Base-by-base conservation (phyloP, 2,329 filamentous ascomycete genomes). In the Gaeumannomyces tritici region DNA sequence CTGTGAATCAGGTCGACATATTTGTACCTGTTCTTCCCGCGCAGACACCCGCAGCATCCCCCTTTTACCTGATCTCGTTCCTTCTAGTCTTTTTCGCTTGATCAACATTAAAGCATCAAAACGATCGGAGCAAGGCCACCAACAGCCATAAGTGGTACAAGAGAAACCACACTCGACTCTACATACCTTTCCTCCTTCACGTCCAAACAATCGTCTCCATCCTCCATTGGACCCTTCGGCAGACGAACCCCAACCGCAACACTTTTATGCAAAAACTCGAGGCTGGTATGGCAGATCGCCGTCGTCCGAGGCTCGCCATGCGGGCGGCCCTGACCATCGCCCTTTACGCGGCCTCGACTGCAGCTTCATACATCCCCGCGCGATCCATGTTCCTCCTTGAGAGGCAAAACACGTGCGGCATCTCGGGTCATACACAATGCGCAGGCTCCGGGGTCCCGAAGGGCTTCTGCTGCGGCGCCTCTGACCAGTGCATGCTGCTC, bases 381-480 rank as follows among this genome's bases (percentile, higher is more conserved):
- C 24, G 57, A 27, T 57, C 71, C 28, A 69, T 69, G 63, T 66
- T 69, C 55, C 62, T 83, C 59, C 77, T 82, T 66, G 68, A 71
- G 63, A 76, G 80, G 62, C 72, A 74, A 57, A 74, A 75, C 55
- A 79, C 77, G 51, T 89, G 87, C 73, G 74, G 80, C 60, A 12
- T 56, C 2, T 28, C 80, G 47, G 69, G 77, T 60, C 80, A 84
- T 62, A 72, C 74, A 24, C 77, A 79, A 66, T 91, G 88, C 70
- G 73, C 80, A 28, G 70, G 73, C 62, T 64, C 74, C 31, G 77
- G 75, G 33, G 78, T 90, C 27, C 87, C 88, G 1, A 76, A 76
- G 61, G 79, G 82, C 70, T 90, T 92, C 71, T 91, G 89, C 77
- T 93, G 89, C 70, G 73, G 80, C 4, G 64, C 73, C 31, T 73